Evolutionary conservation across 2,329 filamentous ascomycete species (phyloP).

Genomic region (Fusarium tjaetaba): DNA sequence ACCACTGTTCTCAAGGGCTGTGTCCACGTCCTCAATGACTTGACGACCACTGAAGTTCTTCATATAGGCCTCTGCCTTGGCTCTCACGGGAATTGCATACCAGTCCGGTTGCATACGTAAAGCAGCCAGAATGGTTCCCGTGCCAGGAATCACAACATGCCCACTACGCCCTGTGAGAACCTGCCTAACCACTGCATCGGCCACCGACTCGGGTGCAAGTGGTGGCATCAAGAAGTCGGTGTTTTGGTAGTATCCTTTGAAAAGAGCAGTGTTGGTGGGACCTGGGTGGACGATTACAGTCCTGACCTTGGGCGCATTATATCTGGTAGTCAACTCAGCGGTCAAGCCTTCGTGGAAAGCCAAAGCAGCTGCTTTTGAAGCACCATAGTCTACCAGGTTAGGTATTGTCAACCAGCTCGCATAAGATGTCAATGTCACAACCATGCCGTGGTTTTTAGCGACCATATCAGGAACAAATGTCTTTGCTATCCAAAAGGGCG

Average conservation of each 20-base stretch:
- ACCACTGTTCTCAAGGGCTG: conserved; percentile 46
- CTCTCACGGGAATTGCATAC: conserved; percentile 65
- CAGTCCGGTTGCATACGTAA: conserved; percentile 69
- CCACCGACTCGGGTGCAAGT: conserved; percentile 54
- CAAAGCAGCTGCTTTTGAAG: conserved; percentile 72
- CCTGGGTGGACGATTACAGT: conserved; percentile 72
- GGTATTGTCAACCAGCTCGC: conserved; percentile 70
- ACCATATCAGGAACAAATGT: conserved; percentile 76
- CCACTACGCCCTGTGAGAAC: conserved; percentile 60
- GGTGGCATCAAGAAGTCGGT: conserved; percentile 48
- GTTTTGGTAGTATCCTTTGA: conserved; percentile 65
- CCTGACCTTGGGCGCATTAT: conserved; percentile 70
- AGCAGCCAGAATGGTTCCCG: conserved; percentile 53
- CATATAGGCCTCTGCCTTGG: conserved; percentile 55
- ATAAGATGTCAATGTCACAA: conserved; percentile 75
- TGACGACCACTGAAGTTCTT: conserved; percentile 57
- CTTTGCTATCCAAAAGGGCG: conserved; percentile 73
- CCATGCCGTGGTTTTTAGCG: conserved; percentile 72
- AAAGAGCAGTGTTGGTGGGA: conserved; percentile 50
- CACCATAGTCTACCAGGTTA: conserved; percentile 73
- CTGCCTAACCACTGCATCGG: conserved; percentile 59
- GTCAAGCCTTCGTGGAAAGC: conserved; percentile 74
- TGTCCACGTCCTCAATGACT: conserved; percentile 57
- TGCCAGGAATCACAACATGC: conserved; percentile 57
- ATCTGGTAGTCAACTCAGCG: conserved; percentile 66